Evolutionary conservation across 2,329 filamentous ascomycete species (phyloP), one percentile per base, ranked within the genome.

Genomic region (Whalleya microplaca): DNA sequence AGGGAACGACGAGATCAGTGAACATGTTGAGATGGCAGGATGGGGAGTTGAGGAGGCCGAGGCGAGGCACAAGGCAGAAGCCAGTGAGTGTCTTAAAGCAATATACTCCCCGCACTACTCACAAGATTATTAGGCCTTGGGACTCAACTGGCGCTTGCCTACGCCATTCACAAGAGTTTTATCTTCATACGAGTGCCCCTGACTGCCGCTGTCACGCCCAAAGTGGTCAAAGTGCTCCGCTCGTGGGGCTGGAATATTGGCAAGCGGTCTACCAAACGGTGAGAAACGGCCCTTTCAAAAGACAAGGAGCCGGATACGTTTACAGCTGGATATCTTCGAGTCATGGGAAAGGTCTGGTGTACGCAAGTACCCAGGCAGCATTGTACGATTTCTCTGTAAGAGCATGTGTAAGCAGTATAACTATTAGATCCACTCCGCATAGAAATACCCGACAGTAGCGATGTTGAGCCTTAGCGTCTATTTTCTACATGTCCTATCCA

Each of bases 101-200:
- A 9, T 32, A 21, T 27, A 9, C 53, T 43, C 37, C 19, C n/a
- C 57, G 14, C 41, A 14, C 32, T 56, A 49, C 59, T 66, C 41
- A 67, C 47, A 40, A 53, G 51, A 18, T 19, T 40, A 40, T 41
- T 61, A 88, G 85, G 85, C 65, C 73, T 88, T 32, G 84, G 81
- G 49, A 98, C 95, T 8, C 92, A 97, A 71, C 79, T 99, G 27
- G 92, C 91, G 16, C 83, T 99, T 47, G 95, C 95, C 12, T 99
- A 99, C 71, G 94, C 94, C 23, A 91, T 99, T 56, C 95, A 99
- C 81, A 99, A 99, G 78, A 96, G 90, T 66, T 92, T 98, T 74
- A 97, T 99, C 69, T 96, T 99, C 74, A 75, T 98, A 64, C 86
- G 95, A n/a, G 92, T 99, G 9, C 95, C 95, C 8, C 77, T 98